Base-by-base conservation (phyloP, 1,284 basidiomycete genomes). In the Pseudozyma flocculosa region DNA sequence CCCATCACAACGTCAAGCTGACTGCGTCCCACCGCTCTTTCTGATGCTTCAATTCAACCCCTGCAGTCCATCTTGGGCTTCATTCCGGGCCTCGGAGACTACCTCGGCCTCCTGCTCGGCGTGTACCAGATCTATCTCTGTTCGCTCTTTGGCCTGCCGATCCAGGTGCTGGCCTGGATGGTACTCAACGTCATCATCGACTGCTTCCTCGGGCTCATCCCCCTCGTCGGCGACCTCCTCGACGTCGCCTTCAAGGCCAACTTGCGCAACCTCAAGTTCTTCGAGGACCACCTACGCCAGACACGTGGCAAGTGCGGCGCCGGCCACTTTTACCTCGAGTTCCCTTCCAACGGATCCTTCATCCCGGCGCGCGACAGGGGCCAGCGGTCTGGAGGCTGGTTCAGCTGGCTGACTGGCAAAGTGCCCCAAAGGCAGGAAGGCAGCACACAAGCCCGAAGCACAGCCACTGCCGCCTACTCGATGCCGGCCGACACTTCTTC, bases 161-260 rank as follows among this genome's bases (percentile, higher is more conserved):
- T 48, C 22, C 11, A 41, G 3, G 48, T 73, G 10, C 46, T 77
- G 22, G 50, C 49, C 5, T 59, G 65, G 52, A 77, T 78, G 76
- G 44, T 72, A 2, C 38, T 72, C 46, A 75, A 73, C 39, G 59
- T 72, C 32, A 40, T 76, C 15, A 13, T 77, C 15, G 75, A 78
- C 57, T 54, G 55, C 37, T 29, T 70, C 15, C 41, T 78, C 5
- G 76, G 76, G 3, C 47, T 76, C n/a, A 49, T 78, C 14, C 75
- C 76, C 32, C n/a, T 78, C 15, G 47, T 78, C 15, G 76, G 76
- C 3, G 75, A 78, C 49, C 50, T 70, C 4, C 54, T 75, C 17
- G 75, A 78, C 43, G 68, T 78, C 7, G 54, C 73, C 8, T 78
- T 76, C 60, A 75, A 76, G 48, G 65, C 72, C 9, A 78, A 76